Conservation (phyloP, 345 rosid genomes). For the Mangifera indica region DNA sequence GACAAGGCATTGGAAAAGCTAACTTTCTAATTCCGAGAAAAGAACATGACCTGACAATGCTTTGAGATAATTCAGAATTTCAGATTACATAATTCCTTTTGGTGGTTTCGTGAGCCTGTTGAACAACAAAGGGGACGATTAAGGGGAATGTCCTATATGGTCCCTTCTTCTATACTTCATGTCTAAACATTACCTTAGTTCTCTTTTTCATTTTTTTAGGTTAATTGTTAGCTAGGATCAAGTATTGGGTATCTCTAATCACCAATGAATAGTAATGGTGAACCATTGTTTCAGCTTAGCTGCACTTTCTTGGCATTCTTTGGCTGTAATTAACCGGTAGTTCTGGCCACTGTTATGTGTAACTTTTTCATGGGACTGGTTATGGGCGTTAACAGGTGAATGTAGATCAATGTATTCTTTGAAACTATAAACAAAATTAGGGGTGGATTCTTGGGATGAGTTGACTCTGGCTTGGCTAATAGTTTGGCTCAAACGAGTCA, state of each 20-base stretch:
- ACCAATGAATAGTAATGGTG: background rate
- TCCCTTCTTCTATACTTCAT: background rate
- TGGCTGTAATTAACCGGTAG: background rate
- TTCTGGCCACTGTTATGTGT: too few relatives aligned
- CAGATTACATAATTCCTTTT: background rate
- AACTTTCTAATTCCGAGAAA: constrained; percentile 20
- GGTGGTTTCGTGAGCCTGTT: constrained; percentile 17
- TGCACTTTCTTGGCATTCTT: background rate
- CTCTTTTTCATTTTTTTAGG: background rate
- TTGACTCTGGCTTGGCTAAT: too few relatives aligned
- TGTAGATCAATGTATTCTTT: too few relatives aligned
- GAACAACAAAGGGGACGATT: background rate
- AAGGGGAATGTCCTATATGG: constrained; percentile 13
- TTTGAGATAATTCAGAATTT: constrained; percentile 8
- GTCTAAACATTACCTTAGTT: background rate
- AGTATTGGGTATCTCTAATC: background rate
- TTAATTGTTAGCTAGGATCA: background rate
- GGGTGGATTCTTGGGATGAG: background rate
- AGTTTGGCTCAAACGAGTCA: too few relatives aligned
- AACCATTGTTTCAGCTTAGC: background rate
- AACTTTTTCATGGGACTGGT: too few relatives aligned
- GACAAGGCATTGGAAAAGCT: constrained; percentile 26
- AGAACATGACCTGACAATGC: background rate
- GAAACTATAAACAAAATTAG: too few relatives aligned
- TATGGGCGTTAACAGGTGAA: too few relatives aligned